Evolutionary conservation across 139 green algal species (phyloP).

Genomic region (Ettlia oleoabundans): DNA sequence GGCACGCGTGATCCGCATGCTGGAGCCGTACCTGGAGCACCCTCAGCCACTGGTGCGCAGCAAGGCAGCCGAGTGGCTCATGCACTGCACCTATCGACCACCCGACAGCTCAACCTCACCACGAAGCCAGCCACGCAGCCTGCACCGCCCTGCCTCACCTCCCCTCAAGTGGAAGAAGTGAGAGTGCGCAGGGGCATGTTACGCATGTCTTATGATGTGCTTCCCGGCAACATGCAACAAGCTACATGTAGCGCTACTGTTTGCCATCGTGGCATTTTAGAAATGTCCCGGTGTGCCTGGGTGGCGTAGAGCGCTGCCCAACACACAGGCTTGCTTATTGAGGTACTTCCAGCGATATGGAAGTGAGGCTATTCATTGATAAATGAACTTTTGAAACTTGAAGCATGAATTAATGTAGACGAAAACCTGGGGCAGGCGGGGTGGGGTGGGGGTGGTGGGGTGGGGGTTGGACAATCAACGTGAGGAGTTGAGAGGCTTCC

Average conservation of each 20-base stretch:
- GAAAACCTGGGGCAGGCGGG: too few species aligned
- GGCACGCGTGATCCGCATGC: slow-evolving; percentile 4
- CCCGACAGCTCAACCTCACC: not conserved
- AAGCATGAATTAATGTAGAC: too few species aligned
- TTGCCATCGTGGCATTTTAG: too few species aligned
- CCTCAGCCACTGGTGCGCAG: not conserved
- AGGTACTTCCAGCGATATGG: too few species aligned
- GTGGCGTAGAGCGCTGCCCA: too few species aligned
- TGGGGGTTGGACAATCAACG: not conserved
- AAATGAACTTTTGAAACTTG: too few species aligned
- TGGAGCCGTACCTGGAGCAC: slow-evolving; percentile 24
- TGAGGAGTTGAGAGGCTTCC: too few species aligned
- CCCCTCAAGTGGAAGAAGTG: not conserved
- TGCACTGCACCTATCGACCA: not conserved
- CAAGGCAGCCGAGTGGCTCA: slow-evolving; percentile 19
- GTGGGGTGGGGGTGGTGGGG: not conserved
- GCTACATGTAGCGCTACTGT: too few species aligned
- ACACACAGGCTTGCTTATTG: too few species aligned
- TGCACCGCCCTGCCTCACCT: not conserved
- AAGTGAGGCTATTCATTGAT: too few species aligned
- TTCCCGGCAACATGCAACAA: too few species aligned
- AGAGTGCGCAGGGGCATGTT: not conserved
- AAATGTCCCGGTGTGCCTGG: too few species aligned
- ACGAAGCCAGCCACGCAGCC: not conserved
- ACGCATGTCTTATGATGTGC: not conserved